phyloP scores from a whole-genome alignment of 2,329 filamentous ascomycete species.

The Cadophora luteo-olivacea region DNA sequence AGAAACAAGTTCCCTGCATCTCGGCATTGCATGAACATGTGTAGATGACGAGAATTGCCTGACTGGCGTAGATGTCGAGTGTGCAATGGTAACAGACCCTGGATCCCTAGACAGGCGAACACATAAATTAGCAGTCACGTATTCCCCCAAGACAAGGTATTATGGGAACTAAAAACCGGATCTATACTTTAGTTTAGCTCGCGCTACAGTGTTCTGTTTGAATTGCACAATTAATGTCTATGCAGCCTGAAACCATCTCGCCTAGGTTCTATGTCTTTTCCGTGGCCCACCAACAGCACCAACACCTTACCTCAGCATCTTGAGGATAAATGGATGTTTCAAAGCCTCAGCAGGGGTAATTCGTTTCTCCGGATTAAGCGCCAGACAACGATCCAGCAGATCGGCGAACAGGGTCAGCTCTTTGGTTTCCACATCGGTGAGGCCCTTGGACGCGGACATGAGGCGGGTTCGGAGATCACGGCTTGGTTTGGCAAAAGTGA shows the following conservation, averaged over 20 bases:
- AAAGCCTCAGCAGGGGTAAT: conserved; percentile 87
- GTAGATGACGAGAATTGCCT: no score
- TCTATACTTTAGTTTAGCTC: no score
- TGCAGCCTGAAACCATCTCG: background rate
- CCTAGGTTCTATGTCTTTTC: background rate
- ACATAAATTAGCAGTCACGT: no score
- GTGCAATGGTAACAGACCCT: no score
- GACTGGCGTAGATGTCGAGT: no score
- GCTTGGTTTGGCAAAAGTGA: conserved; percentile 76
- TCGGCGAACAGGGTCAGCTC: conserved; percentile 87
- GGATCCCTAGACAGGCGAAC: no score
- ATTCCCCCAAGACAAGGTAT: no score
- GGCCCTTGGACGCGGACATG: conserved; percentile 73
- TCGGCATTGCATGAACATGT: no score
- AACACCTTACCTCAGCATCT: conserved; percentile 29
- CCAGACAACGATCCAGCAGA: conserved; percentile 85
- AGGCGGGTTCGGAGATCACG: conserved; percentile 84
- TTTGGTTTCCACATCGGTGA: conserved; percentile 75
- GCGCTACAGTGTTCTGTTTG: background rate
- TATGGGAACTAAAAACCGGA: no score
- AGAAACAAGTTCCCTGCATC: no score
- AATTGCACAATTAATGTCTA: background rate
- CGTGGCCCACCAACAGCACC: conserved; percentile 4
- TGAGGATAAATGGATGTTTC: conserved; percentile 81
- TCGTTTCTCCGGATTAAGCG: conserved; percentile 90